Percentiles rank a stretch among this genome's conserved stretches.
These are phyloP conservation scores for Psophocarpus tetragonolobus DNA, from an alignment of 306 rosid species.

Conservation along the genomic window DNA sequence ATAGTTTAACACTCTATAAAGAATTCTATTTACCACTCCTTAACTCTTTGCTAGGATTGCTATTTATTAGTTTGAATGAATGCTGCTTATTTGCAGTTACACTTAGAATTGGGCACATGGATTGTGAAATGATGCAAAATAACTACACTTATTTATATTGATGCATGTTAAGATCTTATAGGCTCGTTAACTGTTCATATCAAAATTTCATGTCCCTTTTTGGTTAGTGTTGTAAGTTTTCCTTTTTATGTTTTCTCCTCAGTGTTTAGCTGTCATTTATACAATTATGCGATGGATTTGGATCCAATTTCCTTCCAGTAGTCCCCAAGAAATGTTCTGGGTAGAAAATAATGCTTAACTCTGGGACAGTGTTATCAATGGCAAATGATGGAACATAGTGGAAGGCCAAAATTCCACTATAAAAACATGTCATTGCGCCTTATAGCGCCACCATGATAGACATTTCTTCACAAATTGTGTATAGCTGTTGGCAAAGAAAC, in stretches of 20 bases:
- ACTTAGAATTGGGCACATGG: background rate
- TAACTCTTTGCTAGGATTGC: background rate
- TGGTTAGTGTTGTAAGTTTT: background rate
- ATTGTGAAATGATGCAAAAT: background rate
- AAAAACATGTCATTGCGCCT: too few relatives aligned
- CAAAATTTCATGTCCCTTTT: constrained; percentile 3
- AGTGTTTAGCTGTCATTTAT: constrained; percentile 22
- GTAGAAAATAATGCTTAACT: constrained; percentile 7
- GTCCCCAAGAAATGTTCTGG: constrained; percentile 2
- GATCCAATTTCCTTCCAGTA: background rate
- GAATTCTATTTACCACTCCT: background rate
- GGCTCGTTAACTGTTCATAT: constrained; percentile 26
- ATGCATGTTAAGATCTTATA: constrained; percentile 15
- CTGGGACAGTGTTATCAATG: too few relatives aligned
- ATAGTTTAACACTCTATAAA: background rate
- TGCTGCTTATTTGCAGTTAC: constrained; percentile 2
- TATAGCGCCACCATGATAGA: too few relatives aligned
- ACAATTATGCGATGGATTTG: constrained; percentile 29
- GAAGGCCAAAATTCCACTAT: too few relatives aligned
- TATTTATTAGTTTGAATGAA: background rate
- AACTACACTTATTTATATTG: background rate
- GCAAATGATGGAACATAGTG: too few relatives aligned
- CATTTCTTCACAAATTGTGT: too few relatives aligned
- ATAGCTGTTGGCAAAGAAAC: too few relatives aligned
- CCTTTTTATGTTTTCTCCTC: constrained; percentile 3